Evolutionary conservation across 1,284 basidiomycete genomes (phyloP).

Genomic region (Polyporus tsugae): DNA sequence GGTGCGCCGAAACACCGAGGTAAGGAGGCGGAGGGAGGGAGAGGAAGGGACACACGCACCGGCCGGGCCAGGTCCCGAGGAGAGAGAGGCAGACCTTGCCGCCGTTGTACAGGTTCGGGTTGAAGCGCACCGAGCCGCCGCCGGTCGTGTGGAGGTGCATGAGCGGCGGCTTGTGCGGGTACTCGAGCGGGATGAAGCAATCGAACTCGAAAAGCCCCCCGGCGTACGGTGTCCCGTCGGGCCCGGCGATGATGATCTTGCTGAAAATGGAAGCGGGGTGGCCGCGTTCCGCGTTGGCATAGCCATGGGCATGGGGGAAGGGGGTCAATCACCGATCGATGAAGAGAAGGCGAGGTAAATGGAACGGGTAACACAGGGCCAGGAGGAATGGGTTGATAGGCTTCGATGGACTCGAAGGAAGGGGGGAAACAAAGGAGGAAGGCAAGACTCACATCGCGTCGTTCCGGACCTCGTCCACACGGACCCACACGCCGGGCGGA

Average conservation of each 20-base stretch:
- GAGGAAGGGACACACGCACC: constrained; percentile 41
- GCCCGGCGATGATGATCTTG: constrained; percentile 64
- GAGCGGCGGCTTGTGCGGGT: constrained; percentile 54
- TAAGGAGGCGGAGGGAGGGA: neutral
- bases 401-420: neutral
- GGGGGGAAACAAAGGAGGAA: neutral
- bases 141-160: constrained; percentile 61
- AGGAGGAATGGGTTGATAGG: neutral
- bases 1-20: neutral
- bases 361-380: constrained; percentile 12
- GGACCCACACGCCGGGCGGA: constrained; percentile 62
- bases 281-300: neutral
- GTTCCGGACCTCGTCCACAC: constrained; percentile 63
- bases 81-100: constrained; percentile 64
- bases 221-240: constrained; percentile 60
- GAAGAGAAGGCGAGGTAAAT: constrained; percentile 1
- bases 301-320: neutral
- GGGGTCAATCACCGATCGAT: neutral
- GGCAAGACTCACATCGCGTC: constrained; percentile 55
- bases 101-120: constrained; percentile 59
- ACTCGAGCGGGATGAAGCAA: constrained; percentile 59
- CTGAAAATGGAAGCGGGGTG: constrained; percentile 37
- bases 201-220: constrained; percentile 67
- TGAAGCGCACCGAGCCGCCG: constrained; percentile 58
- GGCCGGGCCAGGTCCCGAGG: constrained; percentile 60